Conservation (phyloP, 768 basidiomycete species). For the Trametes elegans region DNA sequence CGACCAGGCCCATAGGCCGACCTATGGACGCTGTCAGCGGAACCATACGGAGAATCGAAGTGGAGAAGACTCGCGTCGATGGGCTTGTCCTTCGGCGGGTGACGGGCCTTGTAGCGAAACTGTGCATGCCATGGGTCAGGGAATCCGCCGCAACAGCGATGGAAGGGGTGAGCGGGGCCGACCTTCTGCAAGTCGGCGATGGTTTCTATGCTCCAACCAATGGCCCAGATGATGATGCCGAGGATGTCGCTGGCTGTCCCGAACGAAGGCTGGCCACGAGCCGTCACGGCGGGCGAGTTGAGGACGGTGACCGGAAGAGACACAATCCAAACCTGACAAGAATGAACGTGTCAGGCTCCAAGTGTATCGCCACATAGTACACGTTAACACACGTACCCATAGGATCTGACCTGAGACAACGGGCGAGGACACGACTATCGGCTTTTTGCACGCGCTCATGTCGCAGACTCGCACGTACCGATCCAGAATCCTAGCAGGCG, state of each 20-base stretch:
- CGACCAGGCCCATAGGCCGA: conserved; percentile 54
- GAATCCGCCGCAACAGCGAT: not conserved
- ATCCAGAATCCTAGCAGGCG: conserved; percentile 49
- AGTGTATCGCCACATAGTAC: no score
- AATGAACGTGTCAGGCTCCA: conserved; percentile 22
- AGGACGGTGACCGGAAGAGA: conserved; percentile 63
- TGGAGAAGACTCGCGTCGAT: conserved; percentile 36
- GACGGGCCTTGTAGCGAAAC: conserved; percentile 52
- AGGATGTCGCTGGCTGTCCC: conserved; percentile 63
- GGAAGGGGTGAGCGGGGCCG: not conserved
- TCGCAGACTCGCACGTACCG: no score
- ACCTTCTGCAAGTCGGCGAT: conserved; percentile 61
- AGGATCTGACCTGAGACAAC: conserved; percentile 49
- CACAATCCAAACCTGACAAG: conserved; percentile 51
- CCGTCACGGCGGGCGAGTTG: conserved; percentile 64
- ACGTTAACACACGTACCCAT: conserved; percentile 54
- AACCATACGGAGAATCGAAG: no score
- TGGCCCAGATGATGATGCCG: conserved; percentile 57
- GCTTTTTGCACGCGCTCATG: no score
- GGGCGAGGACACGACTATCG: no score
- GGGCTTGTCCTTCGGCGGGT: conserved; percentile 49
- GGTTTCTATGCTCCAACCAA: conserved; percentile 58
- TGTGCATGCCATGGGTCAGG: conserved; percentile 19
- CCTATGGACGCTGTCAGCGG: no score
- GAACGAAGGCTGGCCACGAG: conserved; percentile 53